These are phyloP conservation scores for Podila epigama DNA, from an alignment of 192 early-diverging fungal genomes.

Conservation along the genomic window DNA sequence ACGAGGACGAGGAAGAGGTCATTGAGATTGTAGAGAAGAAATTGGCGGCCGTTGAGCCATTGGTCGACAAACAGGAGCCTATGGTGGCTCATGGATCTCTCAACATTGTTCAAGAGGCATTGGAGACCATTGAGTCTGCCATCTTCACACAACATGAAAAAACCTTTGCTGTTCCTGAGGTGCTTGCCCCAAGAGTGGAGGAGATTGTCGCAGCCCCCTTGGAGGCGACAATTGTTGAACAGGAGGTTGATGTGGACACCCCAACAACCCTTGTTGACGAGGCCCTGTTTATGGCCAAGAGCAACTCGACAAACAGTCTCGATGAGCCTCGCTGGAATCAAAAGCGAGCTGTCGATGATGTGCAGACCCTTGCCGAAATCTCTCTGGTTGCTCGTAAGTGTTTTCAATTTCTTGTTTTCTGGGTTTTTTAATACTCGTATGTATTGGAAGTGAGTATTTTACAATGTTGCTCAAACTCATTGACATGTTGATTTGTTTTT, in stretches of 20 bases:
- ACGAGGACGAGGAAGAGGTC: not conserved
- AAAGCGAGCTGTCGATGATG: slow-evolving; percentile 10
- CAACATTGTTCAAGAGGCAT: not conserved
- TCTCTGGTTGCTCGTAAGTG: slow-evolving; percentile 44
- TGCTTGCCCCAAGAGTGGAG: no score
- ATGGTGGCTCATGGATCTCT: not conserved
- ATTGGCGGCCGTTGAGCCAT: not conserved
- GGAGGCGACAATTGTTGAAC: no score
- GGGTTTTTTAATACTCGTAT: not conserved
- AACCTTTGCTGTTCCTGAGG: no score
- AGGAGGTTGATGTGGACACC: slow-evolving; percentile 17
- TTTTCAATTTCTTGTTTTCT: not conserved
- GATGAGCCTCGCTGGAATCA: not conserved
- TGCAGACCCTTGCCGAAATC: slow-evolving; percentile 42
- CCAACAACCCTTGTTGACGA: slow-evolving; percentile 42
- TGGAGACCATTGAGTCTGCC: not conserved
- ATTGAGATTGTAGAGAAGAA: not conserved
- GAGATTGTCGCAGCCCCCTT: no score
- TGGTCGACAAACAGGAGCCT: not conserved
- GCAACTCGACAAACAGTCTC: not conserved
- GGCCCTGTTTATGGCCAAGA: slow-evolving; percentile 9
- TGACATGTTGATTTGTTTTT: not conserved
- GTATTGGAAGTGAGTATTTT: not conserved
- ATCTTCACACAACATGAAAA: no score
- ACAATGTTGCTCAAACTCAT: not conserved